Evolutionary conservation across 805 yeast species (phyloP).

Genomic region (Torulaspora gathmanii): DNA sequence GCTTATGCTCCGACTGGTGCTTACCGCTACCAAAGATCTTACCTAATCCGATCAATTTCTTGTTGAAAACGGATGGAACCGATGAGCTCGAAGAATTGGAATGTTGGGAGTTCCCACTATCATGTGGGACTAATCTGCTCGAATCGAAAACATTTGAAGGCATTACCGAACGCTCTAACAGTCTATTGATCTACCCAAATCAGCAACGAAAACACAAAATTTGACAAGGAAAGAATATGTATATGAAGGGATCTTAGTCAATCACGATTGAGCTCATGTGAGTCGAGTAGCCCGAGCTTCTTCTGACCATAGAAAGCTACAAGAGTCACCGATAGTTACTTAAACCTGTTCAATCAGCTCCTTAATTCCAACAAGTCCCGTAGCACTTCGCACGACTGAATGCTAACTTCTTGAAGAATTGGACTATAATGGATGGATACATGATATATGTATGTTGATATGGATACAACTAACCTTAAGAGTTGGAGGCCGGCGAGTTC

Average conservation of each 20-base stretch:
- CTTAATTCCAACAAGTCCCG: not conserved
- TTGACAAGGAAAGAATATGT: not conserved
- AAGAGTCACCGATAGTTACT: not conserved
- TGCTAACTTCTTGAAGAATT: no score
- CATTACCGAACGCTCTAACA: conserved; percentile 2
- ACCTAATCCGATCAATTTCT: conserved; percentile 11
- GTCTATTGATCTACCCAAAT: not conserved
- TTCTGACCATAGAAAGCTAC: no score
- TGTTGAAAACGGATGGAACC: conserved; percentile 8
- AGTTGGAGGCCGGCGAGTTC: not conserved
- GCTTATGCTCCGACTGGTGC: conserved; percentile 1
- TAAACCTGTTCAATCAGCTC: not conserved
- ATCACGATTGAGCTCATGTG: not conserved
- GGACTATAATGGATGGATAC: not conserved
- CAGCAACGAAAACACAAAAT: not conserved
- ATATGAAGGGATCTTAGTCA: not conserved
- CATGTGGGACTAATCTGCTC: conserved; percentile 6
- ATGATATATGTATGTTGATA: not conserved
- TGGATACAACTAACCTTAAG: not conserved
- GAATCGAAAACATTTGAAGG: conserved; percentile 7
- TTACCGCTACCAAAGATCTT: conserved; percentile 11
- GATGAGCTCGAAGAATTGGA: conserved; percentile 13
- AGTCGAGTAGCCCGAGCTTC: not conserved
- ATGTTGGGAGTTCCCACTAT: conserved; percentile 8
- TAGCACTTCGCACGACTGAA: not conserved